Evolutionary conservation across 169 alveolate species (phyloP), one percentile per base, ranked within the genome.

Genomic region (Perkinsus olseni): DNA sequence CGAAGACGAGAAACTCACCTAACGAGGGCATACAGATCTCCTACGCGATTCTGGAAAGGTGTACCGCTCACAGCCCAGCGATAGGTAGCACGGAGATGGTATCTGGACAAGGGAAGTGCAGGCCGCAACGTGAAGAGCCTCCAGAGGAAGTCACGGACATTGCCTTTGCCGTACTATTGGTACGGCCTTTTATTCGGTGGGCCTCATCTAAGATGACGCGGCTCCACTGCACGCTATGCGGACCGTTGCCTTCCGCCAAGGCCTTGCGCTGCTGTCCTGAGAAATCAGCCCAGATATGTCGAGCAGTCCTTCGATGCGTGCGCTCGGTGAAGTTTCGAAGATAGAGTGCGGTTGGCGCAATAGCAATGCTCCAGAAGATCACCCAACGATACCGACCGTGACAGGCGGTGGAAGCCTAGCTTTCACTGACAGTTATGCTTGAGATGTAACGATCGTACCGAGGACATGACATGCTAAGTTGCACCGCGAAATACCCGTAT

Each of bases 51-150:
- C 95, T 98, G 99, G 34, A 99, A 97, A 13, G 99, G 99, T 0
- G 99, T 99, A 36, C 99, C 99, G 11, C 99, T 98, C 93, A 98
- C 96, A 94, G 99, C 97, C 99, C 99, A 98, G 93, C 98, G 97
- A 95, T 10, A 45, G 17, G 62, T 97, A 96, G n/a, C 96, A 96
- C 13, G 97, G 96, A 48, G 97, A 95, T 45, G 62, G 62, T 45
- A 45, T 10, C 62, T 45, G 17, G 24, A 45, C 62, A 45, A n/a
- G n/a, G n/a, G n/a, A n/a, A n/a, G n/a, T n/a, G n/a, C n/a, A n/a
- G n/a, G n/a, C 62, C 17, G 17, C 62, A 17, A 45, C 62, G 17
- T 45, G 62, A 45, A 45, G 17, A 6, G 17, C 6, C 62, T 10
- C 6, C 62, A 45, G 17, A 6, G 17, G 17, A 10, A 45, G 6